Percentiles rank a stretch among this genome's conserved stretches.
Evolutionary conservation across 164 flowering plant species (phyloP).

Genomic region (Liquidambar formosana): DNA sequence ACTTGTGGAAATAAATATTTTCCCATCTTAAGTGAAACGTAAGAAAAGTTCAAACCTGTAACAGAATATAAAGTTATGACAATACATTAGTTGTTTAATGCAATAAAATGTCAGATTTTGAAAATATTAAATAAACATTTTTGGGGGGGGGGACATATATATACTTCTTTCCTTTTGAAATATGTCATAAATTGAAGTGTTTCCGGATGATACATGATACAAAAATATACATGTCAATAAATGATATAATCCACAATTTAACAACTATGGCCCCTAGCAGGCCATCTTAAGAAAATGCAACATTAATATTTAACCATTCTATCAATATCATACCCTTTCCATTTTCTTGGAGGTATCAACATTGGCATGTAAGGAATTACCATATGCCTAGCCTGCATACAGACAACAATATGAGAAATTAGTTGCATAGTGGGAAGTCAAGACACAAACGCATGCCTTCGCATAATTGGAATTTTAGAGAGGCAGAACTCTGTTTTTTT

Average conservation of each 20-base stretch:
- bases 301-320: background rate
- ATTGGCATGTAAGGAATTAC: constrained; percentile 86
- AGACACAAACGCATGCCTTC: background rate
- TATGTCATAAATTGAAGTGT: no score
- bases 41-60: no score
- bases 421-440: background rate
- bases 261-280: background rate
- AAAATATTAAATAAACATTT: no score
- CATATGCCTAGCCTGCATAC: constrained; percentile 78
- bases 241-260: background rate
- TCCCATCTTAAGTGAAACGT: no score
- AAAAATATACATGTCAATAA: background rate
- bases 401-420: constrained; percentile 6
- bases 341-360: constrained; percentile 86
- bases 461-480: no score
- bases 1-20: no score
- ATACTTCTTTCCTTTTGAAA: no score
- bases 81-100: no score
- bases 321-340: constrained; percentile 77
- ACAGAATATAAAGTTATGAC: no score
- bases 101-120: no score
- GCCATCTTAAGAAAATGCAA: constrained; percentile 2
- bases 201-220: background rate
- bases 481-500: no score
- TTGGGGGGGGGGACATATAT: no score